Conservation (phyloP, 495 filamentous ascomycete genomes). For the Arthonia radiata region DNA sequence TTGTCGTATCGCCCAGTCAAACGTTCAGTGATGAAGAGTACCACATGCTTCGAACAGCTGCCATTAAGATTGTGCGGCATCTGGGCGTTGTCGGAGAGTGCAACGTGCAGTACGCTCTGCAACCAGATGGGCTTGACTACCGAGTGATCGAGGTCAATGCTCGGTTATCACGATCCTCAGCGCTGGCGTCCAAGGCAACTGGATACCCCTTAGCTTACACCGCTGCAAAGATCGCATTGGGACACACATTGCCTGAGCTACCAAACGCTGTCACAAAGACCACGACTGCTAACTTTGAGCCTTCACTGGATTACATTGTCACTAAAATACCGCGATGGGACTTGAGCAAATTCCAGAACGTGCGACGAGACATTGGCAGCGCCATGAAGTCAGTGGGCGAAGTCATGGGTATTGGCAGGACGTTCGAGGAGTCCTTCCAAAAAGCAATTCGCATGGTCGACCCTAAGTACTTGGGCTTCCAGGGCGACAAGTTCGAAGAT, state of each 20-base stretch:
- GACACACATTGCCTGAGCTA: conserved; percentile 79
- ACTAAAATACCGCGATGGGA: conserved; percentile 98
- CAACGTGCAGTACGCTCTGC: conserved; percentile 92
- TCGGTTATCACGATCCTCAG: conserved; percentile 86
- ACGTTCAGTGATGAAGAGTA: conserved; percentile 94
- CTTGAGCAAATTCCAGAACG: conserved; percentile 93
- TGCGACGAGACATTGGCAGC: conserved; percentile 88
- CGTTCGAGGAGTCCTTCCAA: conserved; percentile 97
- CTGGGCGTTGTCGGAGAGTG: conserved; percentile 91
- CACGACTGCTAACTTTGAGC: conserved; percentile 95
- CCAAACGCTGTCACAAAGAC: conserved; percentile 97
- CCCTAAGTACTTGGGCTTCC: conserved; percentile 73
- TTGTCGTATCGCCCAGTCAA: conserved; percentile 88
- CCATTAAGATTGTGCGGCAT: conserved; percentile 89
- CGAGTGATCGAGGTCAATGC: conserved; percentile 97
- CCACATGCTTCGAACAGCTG: conserved; percentile 92
- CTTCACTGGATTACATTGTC: conserved; percentile 88
- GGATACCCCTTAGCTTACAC: conserved; percentile 90
- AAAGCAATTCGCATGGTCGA: conserved; percentile 95
- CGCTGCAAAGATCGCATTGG: conserved; percentile 88
- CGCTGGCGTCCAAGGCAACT: conserved; percentile 89
- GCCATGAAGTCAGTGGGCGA: conserved; percentile 96
- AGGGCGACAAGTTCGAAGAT: conserved; percentile 83
- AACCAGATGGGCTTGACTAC: conserved; percentile 86
- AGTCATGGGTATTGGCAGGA: conserved; percentile 96